Evolutionary conservation across 176 grass and related monocot genomes (phyloP), one percentile per base, ranked within the genome.

Genomic region (Lolium multiflorum): DNA sequence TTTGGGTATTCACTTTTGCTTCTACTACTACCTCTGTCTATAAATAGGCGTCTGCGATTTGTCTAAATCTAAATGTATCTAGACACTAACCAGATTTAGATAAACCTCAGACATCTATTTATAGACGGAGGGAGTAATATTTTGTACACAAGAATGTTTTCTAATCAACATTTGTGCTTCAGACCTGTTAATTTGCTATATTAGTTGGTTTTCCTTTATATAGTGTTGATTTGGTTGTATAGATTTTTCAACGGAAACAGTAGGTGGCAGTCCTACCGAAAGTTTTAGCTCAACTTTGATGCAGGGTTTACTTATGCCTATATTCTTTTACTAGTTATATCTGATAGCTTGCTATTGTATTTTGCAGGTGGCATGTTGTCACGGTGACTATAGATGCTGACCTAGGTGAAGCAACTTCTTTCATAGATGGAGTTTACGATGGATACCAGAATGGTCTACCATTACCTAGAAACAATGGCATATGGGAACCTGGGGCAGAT

Each of bases 371-470:
- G 97, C 97, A 99, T 90, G 82, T 94, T 88, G 87, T 99, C 47
- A 99, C 97, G n/a, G 92, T 99, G 56, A 99, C 94, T 85, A 84
- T 99, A 63, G 97, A 99, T 94, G 91, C 94, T 15, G 94, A 96
- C 16, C 86, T 99, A 80, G 97, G 92, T 80, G 97, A 99, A 87
- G 97, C 91, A 80, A 99, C 89, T 76, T 99, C 97, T 61, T 99
- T 90, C 80, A 87, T 99, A 85, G 97, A 99, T 81, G 91, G 97
- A 63, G 76, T 85, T 82, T 99, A 91, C 25, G 97, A 99, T 84
- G 97, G 97, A 46, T 96, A 91, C 89, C 97, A 99, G 75, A 91
- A 71, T 91, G 97, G 90, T 4, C 82, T 96, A 68, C 97, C 94
- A 4, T 90, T 99, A 43, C 97, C 88, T 58, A 88, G 72, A 76